phyloP scores from a whole-genome alignment of 495 filamentous ascomycete genomes.

The Xylaria acuta region DNA sequence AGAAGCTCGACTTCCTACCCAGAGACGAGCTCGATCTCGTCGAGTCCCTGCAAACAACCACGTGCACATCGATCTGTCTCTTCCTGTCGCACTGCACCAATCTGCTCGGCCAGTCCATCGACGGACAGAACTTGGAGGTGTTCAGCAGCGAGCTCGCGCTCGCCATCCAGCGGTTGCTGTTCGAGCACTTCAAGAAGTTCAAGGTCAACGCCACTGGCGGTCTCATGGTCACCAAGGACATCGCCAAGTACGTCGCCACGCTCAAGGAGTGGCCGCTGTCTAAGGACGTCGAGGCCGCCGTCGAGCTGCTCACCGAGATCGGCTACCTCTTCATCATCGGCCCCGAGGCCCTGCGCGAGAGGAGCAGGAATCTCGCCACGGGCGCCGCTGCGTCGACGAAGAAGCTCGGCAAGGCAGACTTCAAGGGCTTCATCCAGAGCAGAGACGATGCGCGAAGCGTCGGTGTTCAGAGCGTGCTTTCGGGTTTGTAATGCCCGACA shows the following conservation, averaged over 20 bases:
- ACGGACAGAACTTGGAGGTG: constrained; percentile 75
- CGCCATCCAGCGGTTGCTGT: constrained; percentile 74
- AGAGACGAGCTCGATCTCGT: constrained; percentile 81
- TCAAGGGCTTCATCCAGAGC: constrained; percentile 80
- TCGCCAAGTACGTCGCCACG: constrained; percentile 85
- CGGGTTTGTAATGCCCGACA: constrained; percentile 45
- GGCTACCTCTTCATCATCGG: constrained; percentile 97
- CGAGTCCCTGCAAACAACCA: constrained; percentile 84
- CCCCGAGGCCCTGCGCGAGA: constrained; percentile 83
- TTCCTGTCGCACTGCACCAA: constrained; percentile 75
- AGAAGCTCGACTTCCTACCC: constrained; percentile 91
- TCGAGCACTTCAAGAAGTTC: constrained; percentile 95
- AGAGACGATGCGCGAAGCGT: constrained; percentile 82
- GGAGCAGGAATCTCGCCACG: constrained; percentile 63
- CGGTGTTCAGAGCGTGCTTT: constrained; percentile 80
- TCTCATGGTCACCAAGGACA: constrained; percentile 94
- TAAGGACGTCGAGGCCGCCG: constrained; percentile 70
- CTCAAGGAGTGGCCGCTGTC: constrained; percentile 78
- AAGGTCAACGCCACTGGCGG: constrained; percentile 88
- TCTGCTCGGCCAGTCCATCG: constrained; percentile 68
- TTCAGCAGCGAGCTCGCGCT: constrained; percentile 87
- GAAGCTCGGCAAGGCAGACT: constrained; percentile 70
- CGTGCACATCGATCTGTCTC: constrained; percentile 76
- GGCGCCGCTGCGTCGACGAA: constrained; percentile 48
- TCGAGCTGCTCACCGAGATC: constrained; percentile 90